Percentiles rank a stretch among this genome's conserved stretches.
Conservation (phyloP, 164 flowering plant species). For the Taxillus chinensis region DNA sequence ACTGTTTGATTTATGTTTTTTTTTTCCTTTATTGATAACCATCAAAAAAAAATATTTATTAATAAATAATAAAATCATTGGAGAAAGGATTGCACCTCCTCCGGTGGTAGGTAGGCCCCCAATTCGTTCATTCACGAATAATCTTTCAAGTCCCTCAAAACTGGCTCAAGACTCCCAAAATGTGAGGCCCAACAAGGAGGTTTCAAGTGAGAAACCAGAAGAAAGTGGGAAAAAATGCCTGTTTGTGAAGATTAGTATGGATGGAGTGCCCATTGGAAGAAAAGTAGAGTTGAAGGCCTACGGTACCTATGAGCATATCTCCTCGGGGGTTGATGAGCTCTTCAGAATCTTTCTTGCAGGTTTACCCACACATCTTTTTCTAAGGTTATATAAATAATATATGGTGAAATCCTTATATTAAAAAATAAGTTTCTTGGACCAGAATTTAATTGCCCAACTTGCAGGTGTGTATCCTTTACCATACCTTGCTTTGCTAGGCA, state of each 20-base stretch:
- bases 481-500: no score
- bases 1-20: no score
- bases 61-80: no score
- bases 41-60: no score
- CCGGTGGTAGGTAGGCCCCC: constrained; percentile 99
- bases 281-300: constrained; percentile 78
- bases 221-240: constrained; percentile 34
- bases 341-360: constrained; percentile 94
- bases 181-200: constrained; percentile 18
- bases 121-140: constrained; percentile 78
- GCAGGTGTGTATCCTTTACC: no score
- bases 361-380: constrained; percentile 6
- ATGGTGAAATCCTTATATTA: no score
- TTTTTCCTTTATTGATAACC: no score
- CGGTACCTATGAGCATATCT: constrained; percentile 70
- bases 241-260: constrained; percentile 95
- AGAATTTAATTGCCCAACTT: no score
- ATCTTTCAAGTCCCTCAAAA: constrained; percentile 51
- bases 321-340: constrained; percentile 74
- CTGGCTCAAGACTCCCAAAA: constrained; percentile 28
- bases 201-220: constrained; percentile 14
- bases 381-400: no score
- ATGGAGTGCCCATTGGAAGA: constrained; percentile 93
- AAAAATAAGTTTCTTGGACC: no score
- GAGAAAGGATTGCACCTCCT: constrained; percentile 50